Conservation (phyloP, 2,329 filamentous ascomycete genomes). For the Talaromyces funiculosus region DNA sequence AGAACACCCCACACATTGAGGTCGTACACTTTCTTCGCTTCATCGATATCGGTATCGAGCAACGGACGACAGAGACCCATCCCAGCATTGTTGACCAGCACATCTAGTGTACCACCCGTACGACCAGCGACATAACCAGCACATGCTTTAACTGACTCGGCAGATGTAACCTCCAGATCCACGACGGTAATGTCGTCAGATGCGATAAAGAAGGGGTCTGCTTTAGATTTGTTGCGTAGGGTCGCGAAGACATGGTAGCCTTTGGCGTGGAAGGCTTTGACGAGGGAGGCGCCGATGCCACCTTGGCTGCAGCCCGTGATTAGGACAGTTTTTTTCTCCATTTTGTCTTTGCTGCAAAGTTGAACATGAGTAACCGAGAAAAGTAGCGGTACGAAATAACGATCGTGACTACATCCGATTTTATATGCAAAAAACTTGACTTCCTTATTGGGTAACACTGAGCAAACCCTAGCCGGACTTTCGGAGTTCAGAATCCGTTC, state of each 20-base stretch:
- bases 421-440: background rate
- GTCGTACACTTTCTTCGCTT: slow-evolving; percentile 29
- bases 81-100: slow-evolving; percentile 11
- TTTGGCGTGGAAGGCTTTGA: background rate
- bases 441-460: background rate
- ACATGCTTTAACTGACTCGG: slow-evolving; percentile 18
- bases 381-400: too few species aligned
- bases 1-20: slow-evolving; percentile 29
- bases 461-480: background rate
- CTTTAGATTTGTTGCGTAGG: slow-evolving; percentile 31
- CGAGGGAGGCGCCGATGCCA: slow-evolving; percentile 1
- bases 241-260: slow-evolving; percentile 41
- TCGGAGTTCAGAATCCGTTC: background rate
- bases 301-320: slow-evolving; percentile 10
- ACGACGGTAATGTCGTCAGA: background rate
- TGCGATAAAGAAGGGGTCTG: background rate
- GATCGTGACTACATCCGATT: background rate
- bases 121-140: background rate
- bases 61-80: slow-evolving; percentile 22
- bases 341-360: background rate
- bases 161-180: background rate
- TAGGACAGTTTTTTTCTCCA: background rate
- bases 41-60: slow-evolving; percentile 24
- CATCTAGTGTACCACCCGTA: background rate
- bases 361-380: background rate